A percentile compares a stretch with the other conserved stretches of the same genome.
phyloP scores from a whole-genome alignment of 2,329 filamentous ascomycete genomes.

The Botrytis fabae region DNA sequence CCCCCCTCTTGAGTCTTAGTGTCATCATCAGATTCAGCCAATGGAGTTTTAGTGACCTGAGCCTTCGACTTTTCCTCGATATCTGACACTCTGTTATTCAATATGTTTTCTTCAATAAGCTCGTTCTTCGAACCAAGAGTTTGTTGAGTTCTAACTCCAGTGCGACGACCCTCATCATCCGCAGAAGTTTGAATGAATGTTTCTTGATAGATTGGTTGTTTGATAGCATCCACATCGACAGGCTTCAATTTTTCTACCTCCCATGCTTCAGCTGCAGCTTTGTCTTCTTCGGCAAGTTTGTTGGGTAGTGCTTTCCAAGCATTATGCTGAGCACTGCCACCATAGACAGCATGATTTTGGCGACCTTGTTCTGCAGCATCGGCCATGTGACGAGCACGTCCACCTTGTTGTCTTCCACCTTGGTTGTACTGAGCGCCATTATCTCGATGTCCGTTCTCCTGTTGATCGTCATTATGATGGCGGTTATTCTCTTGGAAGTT shows the following conservation, averaged over 20 bases:
- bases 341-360: slow-evolving; percentile 2
- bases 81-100: neutral
- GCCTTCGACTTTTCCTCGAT: neutral
- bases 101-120: neutral
- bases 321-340: slow-evolving; percentile 27
- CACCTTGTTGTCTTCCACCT: slow-evolving; percentile 10
- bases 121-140: slow-evolving; percentile 19
- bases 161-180: slow-evolving; percentile 39
- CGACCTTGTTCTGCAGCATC: slow-evolving; percentile 13
- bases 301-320: slow-evolving; percentile 34
- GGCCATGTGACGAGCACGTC: neutral
- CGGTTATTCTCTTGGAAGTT: neutral
- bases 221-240: slow-evolving; percentile 23
- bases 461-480: neutral
- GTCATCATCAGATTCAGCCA: slow-evolving; percentile 18
- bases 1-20: slow-evolving; percentile 19
- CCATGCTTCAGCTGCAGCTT: slow-evolving; percentile 29
- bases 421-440: neutral
- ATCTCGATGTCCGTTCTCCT: neutral
- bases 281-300: slow-evolving; percentile 35
- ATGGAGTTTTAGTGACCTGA: neutral
- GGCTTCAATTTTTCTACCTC: slow-evolving; percentile 22
- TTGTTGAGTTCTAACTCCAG: slow-evolving; percentile 29
- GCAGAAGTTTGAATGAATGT: slow-evolving; percentile 38
- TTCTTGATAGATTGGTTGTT: slow-evolving; percentile 34